Conservation (phyloP, 352 stramenopile genomes). For the Phytophthora pini region DNA sequence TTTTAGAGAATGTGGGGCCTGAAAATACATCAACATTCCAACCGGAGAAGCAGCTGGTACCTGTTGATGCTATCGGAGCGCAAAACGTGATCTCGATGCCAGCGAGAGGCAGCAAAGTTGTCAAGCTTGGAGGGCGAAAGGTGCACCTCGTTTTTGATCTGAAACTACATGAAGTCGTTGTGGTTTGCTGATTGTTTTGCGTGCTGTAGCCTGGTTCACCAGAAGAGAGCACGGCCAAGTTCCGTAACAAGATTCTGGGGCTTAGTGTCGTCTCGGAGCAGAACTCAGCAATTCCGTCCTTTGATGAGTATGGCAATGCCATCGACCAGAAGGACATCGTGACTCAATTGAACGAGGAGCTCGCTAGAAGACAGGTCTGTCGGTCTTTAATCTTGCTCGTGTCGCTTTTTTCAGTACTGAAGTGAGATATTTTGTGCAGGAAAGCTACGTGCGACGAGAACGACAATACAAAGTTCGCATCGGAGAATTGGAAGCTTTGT, state of each 20-base stretch:
- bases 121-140: constrained; percentile 28
- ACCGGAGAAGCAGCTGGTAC: background rate
- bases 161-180: background rate
- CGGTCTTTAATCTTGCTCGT: background rate
- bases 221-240: constrained; percentile 57
- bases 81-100: constrained; percentile 21
- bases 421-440: constrained; percentile 29
- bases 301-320: constrained; percentile 32
- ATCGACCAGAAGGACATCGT: constrained; percentile 59
- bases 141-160: constrained; percentile 9
- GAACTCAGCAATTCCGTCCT: constrained; percentile 33
- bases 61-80: constrained; percentile 10
- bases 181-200: constrained; percentile 12
- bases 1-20: constrained; percentile 19
- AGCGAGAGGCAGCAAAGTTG: constrained; percentile 22
- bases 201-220: constrained; percentile 21
- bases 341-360: constrained; percentile 65
- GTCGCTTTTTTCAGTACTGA: background rate
- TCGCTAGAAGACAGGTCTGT: constrained; percentile 57
- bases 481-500: constrained; percentile 73
- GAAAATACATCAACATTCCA: constrained; percentile 16
- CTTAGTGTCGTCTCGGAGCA: constrained; percentile 55
- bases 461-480: constrained; percentile 90
- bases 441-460: constrained; percentile 89
- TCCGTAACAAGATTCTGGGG: constrained; percentile 62